Base-by-base conservation (phyloP, 306 rosid species). In the Trifolium pratense region DNA sequence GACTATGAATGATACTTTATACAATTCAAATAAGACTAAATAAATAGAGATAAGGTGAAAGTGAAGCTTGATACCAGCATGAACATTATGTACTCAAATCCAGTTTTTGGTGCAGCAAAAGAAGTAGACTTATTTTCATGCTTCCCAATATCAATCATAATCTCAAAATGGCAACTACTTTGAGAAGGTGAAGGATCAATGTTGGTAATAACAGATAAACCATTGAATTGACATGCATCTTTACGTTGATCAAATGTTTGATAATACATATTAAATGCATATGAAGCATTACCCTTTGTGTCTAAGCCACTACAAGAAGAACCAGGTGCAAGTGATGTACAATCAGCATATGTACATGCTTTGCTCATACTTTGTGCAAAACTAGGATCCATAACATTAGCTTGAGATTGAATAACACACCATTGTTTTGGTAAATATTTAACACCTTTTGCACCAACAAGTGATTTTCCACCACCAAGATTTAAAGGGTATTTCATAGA, bases 291-390 rank as follows among this genome's bases (percentile, higher is more conserved):
- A 15, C 65, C 67, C 49, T 31, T 74, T n/a, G 81, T 53, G 63
- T 91, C 99, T 5, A 95, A 75, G 5, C 65, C 70, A 18, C 87
- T 88, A 74, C 99, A 95, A 18, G 96, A 91, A 0, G 92, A 73
- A 0, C 97, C 97, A 32, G 86, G 85, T 31, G 92, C 83, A 17
- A 91, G 88, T 57, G 87, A 78, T 0, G 99, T 95, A 66, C 99
- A 95, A 70, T 95, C 97, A 13, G 97, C 95, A 45, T 88, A 81
- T 3, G 91, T 74, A 74, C 99, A 95, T 0, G 99, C 99, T 10
- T 80, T 87, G 74, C 76, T 80, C 37, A 87, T 16, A 65, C 89
- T 85, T 2, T 62, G 55, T 0, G 73, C 79, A 36, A 91, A 81
- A 49, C 69, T 82, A 2, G 90, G 86, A 74, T 91, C 97, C 1